Conservation (phyloP, 1,284 basidiomycete species). For the Phellopilus nigrolimitatus region DNA sequence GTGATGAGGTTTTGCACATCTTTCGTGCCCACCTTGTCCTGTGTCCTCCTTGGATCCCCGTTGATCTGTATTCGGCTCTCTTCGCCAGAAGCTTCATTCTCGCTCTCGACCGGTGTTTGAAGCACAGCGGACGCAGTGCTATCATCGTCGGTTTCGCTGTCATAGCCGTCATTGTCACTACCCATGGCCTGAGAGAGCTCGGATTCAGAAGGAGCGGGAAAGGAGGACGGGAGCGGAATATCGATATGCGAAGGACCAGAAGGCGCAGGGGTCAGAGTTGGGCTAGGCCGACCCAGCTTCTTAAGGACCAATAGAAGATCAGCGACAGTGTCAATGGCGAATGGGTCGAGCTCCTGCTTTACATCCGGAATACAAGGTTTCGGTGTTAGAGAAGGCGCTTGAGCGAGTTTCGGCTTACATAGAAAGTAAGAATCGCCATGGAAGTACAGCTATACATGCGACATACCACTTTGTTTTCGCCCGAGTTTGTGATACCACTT, state of each 20-base stretch:
- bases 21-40: not conserved
- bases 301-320: constrained; percentile 5
- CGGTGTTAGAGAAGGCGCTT: not conserved
- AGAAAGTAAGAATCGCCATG: not conserved
- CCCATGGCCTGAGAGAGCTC: not conserved
- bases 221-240: not conserved
- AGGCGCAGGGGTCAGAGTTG: not conserved
- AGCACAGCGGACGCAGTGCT: not conserved
- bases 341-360: not conserved
- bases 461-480: not conserved
- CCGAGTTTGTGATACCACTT: not conserved
- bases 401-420: not conserved
- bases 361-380: not conserved
- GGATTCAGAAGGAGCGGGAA: not conserved
- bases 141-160: not conserved
- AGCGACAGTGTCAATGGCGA: constrained; percentile 7
- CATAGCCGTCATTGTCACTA: not conserved
- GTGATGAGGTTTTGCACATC: not conserved
- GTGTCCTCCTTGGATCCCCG: not conserved
- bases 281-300: not conserved
- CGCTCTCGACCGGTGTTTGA: not conserved
- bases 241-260: not conserved
- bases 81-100: not conserved
- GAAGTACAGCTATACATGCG: not conserved
- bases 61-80: not conserved